Evolutionary conservation across 352 stramenopile genomes (phyloP).

Genomic region (Globisporangium okanoganense): DNA sequence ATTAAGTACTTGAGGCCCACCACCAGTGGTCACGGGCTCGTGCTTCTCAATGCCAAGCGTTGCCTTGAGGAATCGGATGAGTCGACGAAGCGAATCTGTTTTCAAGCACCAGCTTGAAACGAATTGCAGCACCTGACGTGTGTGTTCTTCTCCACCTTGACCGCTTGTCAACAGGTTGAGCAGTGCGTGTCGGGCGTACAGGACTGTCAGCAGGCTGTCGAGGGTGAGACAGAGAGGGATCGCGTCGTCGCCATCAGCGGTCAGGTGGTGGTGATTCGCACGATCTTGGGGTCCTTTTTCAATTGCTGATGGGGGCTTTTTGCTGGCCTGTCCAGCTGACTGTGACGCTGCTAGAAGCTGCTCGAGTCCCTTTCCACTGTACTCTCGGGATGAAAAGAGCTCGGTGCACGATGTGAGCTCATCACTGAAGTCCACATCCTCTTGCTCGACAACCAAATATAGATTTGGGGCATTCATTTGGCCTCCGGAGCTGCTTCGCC

Average conservation of each 20-base stretch:
- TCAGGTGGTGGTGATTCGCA: background rate
- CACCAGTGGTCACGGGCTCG: slow-evolving; percentile 11
- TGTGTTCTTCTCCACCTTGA: background rate
- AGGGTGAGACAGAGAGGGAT: slow-evolving; percentile 27
- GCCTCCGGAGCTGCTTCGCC: background rate
- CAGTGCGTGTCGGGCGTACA: slow-evolving; percentile 28
- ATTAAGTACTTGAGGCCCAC: background rate
- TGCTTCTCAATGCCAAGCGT: slow-evolving; percentile 21
- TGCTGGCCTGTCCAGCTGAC: background rate
- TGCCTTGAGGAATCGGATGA: slow-evolving; percentile 25
- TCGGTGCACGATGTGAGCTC: background rate
- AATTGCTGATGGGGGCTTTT: background rate
- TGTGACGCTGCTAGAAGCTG: background rate
- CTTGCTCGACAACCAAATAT: slow-evolving; percentile 21
- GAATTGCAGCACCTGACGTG: slow-evolving; percentile 13
- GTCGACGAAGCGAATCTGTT: slow-evolving; percentile 9
- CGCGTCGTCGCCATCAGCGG: slow-evolving; percentile 10
- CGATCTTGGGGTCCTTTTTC: background rate
- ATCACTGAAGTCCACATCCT: slow-evolving; percentile 8
- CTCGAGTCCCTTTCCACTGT: background rate
- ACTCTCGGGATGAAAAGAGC: background rate
- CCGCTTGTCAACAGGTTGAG: slow-evolving; percentile 19
- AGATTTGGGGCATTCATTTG: background rate
- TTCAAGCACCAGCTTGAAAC: slow-evolving; percentile 19
- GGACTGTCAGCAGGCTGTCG: slow-evolving; percentile 25